phyloP scores from a whole-genome alignment of 352 stramenopile species.

The Phytophthora crassamura region DNA sequence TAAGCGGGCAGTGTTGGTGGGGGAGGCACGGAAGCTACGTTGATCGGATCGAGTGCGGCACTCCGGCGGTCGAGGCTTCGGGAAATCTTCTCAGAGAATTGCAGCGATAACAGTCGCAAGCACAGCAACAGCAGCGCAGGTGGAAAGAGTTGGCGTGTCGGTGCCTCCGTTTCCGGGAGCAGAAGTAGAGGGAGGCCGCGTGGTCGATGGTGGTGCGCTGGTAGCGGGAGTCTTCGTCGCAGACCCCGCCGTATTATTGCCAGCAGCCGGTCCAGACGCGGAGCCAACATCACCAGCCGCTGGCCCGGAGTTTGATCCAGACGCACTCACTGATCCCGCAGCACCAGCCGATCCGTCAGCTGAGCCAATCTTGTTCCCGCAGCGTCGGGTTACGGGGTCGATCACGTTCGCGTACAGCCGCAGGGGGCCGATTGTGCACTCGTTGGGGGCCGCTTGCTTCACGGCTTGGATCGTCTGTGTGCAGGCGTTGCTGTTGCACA shows the following conservation, averaged over 20 bases:
- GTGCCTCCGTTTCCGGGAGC: constrained; percentile 17
- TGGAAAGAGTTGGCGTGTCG: constrained; percentile 19
- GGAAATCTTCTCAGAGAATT: constrained; percentile 24
- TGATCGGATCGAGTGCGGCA: not conserved
- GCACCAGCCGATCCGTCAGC: constrained; percentile 1
- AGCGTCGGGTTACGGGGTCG: constrained; percentile 27
- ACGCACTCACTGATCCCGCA: constrained; percentile 12
- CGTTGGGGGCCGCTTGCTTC: constrained; percentile 33
- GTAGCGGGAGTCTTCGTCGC: constrained; percentile 7
- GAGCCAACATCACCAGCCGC: constrained; percentile 17
- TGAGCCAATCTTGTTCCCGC: constrained; percentile 19
- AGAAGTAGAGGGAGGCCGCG: not conserved
- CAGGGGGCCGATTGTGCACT: constrained; percentile 38
- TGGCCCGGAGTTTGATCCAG: constrained; percentile 16
- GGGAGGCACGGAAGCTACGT: not conserved
- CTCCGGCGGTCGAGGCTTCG: not conserved
- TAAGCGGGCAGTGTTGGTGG: not conserved
- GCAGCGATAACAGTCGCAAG: constrained; percentile 21
- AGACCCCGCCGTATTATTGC: not conserved
- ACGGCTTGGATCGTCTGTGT: constrained; percentile 28
- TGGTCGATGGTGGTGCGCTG: constrained; percentile 14
- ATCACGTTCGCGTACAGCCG: constrained; percentile 37
- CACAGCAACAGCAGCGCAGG: constrained; percentile 12
- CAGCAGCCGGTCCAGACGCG: constrained; percentile 12
- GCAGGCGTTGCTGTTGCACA: constrained; percentile 47